Evolutionary conservation across 176 grass and related monocot genomes (phyloP), one percentile per base, ranked within the genome.

Genomic region (Chrysopogon serrulatus): DNA sequence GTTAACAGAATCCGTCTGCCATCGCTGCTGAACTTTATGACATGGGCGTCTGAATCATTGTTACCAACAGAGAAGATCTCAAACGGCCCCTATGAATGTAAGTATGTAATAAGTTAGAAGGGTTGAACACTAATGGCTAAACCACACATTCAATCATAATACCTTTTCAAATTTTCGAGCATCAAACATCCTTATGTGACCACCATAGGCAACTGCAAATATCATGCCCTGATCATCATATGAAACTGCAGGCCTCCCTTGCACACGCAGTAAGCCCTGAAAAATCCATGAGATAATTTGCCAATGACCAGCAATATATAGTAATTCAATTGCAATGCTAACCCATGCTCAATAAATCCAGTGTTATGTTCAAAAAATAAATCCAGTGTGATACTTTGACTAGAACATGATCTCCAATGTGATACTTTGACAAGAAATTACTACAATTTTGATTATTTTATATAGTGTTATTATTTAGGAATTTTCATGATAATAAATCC

Each of bases 181-280:
- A 88, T 98, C 96, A 83, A 98, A 98, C 88, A 98, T 83, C 57
- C 96, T 88, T 72, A 95, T 74, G 40, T 75, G 74, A 45, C 93
- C 81, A 88, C 89, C 87, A 71, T 92, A 95, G 17, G 93, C 96
- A 80, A 98, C 82, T 77, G 83, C 96, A 85, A 98, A 98, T 79
- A 92, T 73, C 83, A 95, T 82, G 36, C 96, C 96, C 89, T 98
- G 96, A 40, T 95, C 93, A 87, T 98, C 93, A 87, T 90, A 95
- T 14, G 96, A 98, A 88, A 98, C 91, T 61, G 96, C 96, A 66
- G 96, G 96, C 45, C 93, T 84, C 47, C 96, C 96, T 92, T 98
- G 92, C 54, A 93, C 96, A 65, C 83, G 89, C 80, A 98, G 75
- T 68, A 92, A 90, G 71, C 93, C 93, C 96, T 98, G 73, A 64